Evolutionary conservation across 805 yeast species (phyloP), one percentile per base, ranked within the genome.

Genomic region (Hanseniaspora clermontiae): DNA sequence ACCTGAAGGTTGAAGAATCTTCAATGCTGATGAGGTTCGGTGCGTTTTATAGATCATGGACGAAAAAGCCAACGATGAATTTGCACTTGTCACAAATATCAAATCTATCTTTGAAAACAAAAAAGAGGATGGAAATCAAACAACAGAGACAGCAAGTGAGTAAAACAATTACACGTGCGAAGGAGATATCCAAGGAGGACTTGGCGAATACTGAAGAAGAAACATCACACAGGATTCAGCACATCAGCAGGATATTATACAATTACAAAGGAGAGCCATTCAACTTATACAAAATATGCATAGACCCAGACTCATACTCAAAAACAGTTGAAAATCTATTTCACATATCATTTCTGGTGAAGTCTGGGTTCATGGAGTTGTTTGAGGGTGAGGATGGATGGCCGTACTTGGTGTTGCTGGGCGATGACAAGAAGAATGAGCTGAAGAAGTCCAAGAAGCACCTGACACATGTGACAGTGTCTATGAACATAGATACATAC

Each of bases 241-340:
- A 70, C 50, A 77, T 84, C 45, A 84, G 71, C 65, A 67, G 69
- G 46, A 65, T 70, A 3, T 68, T 80, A 46, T 58, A 51, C 5
- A 60, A 65, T 19, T 71, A 69, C 45, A 65, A 66, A 9, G 70
- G 69, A 0, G 61, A 61, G 19, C 73, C 73, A 9, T 73, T 88
- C 9, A 79, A 79, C 55, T 71, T 89, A 48, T 87, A 79, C 64
- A 72, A 74, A 59, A 82, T 85, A 61, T 77, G 87, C 51, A 72
- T 90, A 19, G 82, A 91, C 65, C 96, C 96, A 0, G 59, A 70
- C 15, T 83, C 91, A 7, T 90, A 83, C 67, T 73, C 84, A 0
- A 89, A 83, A 65, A 78, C 89, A 1, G 82, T 90, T 2, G 97
- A 91, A 66, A 88, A 87, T 64, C 69, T 91, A 62, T 90, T 90